A percentile compares a stretch with the other conserved stretches of the same genome.
Conservation (phyloP, 805 yeast genomes). For the Ogataea methylovora region DNA sequence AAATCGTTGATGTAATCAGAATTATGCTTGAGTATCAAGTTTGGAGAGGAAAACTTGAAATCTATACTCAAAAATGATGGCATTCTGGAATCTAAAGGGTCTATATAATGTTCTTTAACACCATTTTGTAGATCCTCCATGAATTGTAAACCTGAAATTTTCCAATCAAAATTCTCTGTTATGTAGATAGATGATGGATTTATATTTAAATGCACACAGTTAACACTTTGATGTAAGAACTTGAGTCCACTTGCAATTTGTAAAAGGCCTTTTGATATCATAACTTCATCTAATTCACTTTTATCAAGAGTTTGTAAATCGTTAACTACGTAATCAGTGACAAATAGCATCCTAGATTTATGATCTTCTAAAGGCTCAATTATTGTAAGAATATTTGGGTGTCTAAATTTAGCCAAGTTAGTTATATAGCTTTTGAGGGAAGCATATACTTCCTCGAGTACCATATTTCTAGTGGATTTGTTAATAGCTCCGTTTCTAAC, state of each 20-base stretch:
- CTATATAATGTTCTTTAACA: constrained; percentile 54
- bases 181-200: constrained; percentile 73
- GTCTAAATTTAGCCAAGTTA: constrained; percentile 74
- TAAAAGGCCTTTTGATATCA: constrained; percentile 70
- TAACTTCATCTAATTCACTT: constrained; percentile 56
- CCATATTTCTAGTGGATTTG: constrained; percentile 38
- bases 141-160: constrained; percentile 66
- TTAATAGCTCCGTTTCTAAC: constrained; percentile 40
- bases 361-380: constrained; percentile 90
- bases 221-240: constrained; percentile 73
- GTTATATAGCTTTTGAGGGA: constrained; percentile 60
- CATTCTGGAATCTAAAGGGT: constrained; percentile 67
- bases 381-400: constrained; percentile 78
- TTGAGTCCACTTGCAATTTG: constrained; percentile 73
- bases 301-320: constrained; percentile 26
- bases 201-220: constrained; percentile 67
- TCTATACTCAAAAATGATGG: constrained; percentile 67
- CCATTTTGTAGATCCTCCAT: constrained; percentile 37
- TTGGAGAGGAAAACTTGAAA: constrained; percentile 79
- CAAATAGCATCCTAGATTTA: constrained; percentile 69
- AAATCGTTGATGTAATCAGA: constrained; percentile 68
- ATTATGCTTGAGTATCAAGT: constrained; percentile 57
- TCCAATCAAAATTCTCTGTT: constrained; percentile 90
- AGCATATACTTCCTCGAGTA: constrained; percentile 56
- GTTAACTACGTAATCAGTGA: constrained; percentile 63